Conservation (phyloP, 306 rosid species). For the Rosa rugosa region DNA sequence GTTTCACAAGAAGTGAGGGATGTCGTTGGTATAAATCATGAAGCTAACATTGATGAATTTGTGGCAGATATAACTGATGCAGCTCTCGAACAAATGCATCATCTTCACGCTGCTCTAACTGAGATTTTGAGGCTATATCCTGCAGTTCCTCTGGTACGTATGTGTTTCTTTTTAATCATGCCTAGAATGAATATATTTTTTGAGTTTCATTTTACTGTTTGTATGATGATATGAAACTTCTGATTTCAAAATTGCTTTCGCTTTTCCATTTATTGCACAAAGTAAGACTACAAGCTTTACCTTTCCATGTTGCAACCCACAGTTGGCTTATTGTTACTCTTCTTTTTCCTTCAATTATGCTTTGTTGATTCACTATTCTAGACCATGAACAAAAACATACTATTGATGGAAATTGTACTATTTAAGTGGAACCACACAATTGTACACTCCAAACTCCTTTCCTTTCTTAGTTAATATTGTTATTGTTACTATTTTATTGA, state of each 20-base stretch:
- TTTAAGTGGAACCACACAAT: neutral
- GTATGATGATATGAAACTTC: neutral
- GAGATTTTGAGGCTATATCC: no score
- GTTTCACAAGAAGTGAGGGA: no score
- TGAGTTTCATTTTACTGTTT: neutral
- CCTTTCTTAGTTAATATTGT: neutral
- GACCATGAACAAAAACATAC: neutral
- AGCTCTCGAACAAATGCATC: no score
- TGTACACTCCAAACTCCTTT: neutral
- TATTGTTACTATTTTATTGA: neutral
- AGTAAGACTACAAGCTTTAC: neutral
- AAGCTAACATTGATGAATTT: no score
- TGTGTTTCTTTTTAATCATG: neutral
- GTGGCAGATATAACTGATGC: no score
- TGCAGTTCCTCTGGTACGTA: no score
- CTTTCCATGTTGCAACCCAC: neutral
- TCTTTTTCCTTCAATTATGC: neutral
- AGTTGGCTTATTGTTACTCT: neutral
- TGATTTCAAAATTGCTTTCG: neutral
- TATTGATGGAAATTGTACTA: neutral
- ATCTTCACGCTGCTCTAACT: no score
- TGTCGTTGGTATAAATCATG: no score
- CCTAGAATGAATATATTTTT: constrained; percentile 8
- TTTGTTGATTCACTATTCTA: neutral
- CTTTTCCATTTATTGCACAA: neutral